Evolutionary conservation across 352 stramenopile genomes (phyloP).

Genomic region (Phytophthora pinifolia): DNA sequence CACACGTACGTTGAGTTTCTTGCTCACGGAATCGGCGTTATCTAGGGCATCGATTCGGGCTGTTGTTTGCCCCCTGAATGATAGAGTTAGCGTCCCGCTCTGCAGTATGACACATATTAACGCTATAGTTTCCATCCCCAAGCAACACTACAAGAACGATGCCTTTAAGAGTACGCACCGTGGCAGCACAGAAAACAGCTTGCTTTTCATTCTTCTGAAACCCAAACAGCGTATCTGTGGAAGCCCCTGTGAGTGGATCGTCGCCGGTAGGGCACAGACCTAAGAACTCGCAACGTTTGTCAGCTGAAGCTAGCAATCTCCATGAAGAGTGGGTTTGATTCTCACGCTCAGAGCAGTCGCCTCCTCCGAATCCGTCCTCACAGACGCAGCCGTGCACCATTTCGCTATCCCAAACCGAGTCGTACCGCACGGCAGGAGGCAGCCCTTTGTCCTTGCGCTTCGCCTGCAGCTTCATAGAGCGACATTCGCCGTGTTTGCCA

Average conservation of each 20-base stretch:
- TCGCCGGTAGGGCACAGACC: conserved; percentile 58
- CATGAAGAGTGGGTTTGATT: background rate
- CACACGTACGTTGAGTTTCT: conserved; percentile 65
- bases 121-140: background rate
- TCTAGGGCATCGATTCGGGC: conserved; percentile 64
- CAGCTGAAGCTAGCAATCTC: background rate
- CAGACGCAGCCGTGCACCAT: conserved; percentile 91
- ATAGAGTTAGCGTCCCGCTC: conserved; percentile 72
- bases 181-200: conserved; percentile 63
- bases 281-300: conserved; percentile 13
- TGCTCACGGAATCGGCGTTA: conserved; percentile 53
- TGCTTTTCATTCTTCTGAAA: conserved; percentile 86
- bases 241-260: conserved; percentile 68
- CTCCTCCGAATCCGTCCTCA: conserved; percentile 76
- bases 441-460: conserved; percentile 61
- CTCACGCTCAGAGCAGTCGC: conserved; percentile 84
- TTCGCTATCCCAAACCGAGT: conserved; percentile 80
- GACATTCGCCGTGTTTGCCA: conserved; percentile 65
- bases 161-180: conserved; percentile 30
- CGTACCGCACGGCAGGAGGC: conserved; percentile 47
- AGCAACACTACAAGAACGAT: no score
- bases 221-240: conserved; percentile 63
- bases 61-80: conserved; percentile 64
- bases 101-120: conserved; percentile 13
- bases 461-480: conserved; percentile 66